phyloP scores from a whole-genome alignment of 805 yeast genomes.

The Sugiyamaella lignohabitans region DNA sequence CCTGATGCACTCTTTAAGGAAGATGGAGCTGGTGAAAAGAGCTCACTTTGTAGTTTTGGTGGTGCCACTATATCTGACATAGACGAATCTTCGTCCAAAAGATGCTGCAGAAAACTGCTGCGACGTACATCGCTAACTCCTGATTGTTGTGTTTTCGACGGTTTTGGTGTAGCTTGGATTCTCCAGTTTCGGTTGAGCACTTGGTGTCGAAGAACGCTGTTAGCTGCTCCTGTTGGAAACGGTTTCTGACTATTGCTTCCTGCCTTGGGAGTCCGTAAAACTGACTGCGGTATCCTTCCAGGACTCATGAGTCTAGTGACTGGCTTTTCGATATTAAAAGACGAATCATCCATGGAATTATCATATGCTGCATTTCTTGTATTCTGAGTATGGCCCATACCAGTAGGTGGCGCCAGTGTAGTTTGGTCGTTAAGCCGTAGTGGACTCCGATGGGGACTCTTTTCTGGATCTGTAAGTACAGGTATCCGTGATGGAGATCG shows the following conservation, averaged over 20 bases:
- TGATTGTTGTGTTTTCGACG: not conserved
- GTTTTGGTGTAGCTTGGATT: slow-evolving; percentile 31
- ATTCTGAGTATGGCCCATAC: no score
- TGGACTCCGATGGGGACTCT: slow-evolving; percentile 9
- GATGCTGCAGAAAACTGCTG: not conserved
- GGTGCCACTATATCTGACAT: slow-evolving; percentile 5
- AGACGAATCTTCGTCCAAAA: slow-evolving; percentile 8
- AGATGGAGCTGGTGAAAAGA: slow-evolving; percentile 7
- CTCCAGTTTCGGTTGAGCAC: slow-evolving; percentile 32
- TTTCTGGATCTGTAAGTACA: not conserved
- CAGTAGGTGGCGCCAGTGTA: no score
- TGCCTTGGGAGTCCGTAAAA: no score
- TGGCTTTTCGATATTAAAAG: not conserved
- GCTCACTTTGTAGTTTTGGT: slow-evolving; percentile 11
- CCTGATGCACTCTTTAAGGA: not conserved
- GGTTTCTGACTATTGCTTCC: no score
- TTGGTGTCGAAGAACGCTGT: slow-evolving; percentile 25
- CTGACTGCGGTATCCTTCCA: no score
- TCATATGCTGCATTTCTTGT: not conserved
- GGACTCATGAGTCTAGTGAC: no score
- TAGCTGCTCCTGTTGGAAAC: not conserved
- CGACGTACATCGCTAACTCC: not conserved
- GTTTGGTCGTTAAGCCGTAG: slow-evolving; percentile 3
- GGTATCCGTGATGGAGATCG: slow-evolving; percentile 2
- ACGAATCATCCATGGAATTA: not conserved